A percentile compares a stretch with the other conserved stretches of the same genome.
These are phyloP conservation scores for Blastomyces emzantsi DNA, from an alignment of 2,329 filamentous ascomycete genomes.

Conservation along the genomic window DNA sequence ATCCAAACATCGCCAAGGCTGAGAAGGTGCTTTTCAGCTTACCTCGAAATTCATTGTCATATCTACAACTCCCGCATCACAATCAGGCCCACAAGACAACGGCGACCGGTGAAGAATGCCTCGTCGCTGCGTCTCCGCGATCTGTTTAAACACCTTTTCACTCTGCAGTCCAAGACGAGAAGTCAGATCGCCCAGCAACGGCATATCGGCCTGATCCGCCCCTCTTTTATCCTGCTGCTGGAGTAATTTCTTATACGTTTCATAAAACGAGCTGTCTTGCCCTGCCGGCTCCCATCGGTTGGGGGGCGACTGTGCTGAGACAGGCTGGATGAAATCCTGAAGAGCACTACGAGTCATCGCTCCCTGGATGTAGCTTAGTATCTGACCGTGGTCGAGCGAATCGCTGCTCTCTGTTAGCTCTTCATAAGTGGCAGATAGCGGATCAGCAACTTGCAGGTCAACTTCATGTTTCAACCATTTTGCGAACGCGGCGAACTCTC, in stretches of 20 bases:
- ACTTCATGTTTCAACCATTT: constrained; percentile 78
- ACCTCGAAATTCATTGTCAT: constrained; percentile 50
- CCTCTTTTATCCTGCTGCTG: constrained; percentile 43
- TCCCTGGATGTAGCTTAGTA: constrained; percentile 68
- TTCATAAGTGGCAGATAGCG: constrained; percentile 49
- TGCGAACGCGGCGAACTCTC: constrained; percentile 69
- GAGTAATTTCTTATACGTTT: constrained; percentile 44
- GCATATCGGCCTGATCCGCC: constrained; percentile 42
- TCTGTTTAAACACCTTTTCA: constrained; percentile 53
- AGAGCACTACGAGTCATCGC: constrained; percentile 60
- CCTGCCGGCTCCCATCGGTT: constrained; percentile 35
- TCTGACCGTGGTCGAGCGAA: constrained; percentile 60
- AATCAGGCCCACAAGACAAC: constrained; percentile 38
- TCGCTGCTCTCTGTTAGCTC: constrained; percentile 72
- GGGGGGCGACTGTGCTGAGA: constrained; percentile 33
- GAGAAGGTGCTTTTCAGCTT: constrained; percentile 12
- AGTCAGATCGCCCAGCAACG: constrained; percentile 56
- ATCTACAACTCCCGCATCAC: constrained; percentile 40
- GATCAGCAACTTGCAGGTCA: constrained; percentile 60
- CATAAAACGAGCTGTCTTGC: constrained; percentile 36
- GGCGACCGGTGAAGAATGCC: constrained; percentile 58
- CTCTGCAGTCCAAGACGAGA: constrained; percentile 51
- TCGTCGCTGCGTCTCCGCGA: constrained; percentile 60
- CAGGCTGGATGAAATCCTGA: constrained; percentile 45
- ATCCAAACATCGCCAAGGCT: not conserved